Evolutionary conservation across 2,329 filamentous ascomycete genomes (phyloP).

Genomic region (Ascochyta clinopodiicola): DNA sequence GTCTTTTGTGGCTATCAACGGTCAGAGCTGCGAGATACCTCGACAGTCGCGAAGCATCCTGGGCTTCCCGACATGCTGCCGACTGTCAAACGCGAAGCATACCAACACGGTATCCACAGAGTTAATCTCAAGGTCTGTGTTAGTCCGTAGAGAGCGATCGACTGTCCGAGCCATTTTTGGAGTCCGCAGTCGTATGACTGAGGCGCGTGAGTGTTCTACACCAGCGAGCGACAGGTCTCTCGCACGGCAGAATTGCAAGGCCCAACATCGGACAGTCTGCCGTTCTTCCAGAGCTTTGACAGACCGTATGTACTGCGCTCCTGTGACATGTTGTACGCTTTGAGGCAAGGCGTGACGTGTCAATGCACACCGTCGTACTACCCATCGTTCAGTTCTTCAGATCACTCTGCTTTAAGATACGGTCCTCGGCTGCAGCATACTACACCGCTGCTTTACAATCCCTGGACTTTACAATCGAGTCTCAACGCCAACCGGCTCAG

Average conservation of each 20-base stretch:
- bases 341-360: neutral
- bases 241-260: neutral
- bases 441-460: neutral
- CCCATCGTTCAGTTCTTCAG: neutral
- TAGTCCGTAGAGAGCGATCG: neutral
- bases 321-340: neutral
- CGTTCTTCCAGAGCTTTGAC: neutral
- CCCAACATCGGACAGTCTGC: neutral
- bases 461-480: too few relatives aligned
- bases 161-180: neutral
- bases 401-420: neutral
- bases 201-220: neutral
- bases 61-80: slow-evolving; percentile 6
- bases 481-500: neutral
- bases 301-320: neutral
- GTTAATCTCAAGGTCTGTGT: neutral
- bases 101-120: slow-evolving; percentile 4
- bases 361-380: neutral
- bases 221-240: neutral
- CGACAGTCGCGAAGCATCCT: neutral
- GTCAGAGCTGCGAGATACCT: neutral
- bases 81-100: slow-evolving; percentile 3
- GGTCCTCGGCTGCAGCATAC: neutral
- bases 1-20: neutral
- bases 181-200: neutral